Conservation (phyloP, 805 yeast species). For the Cyberlindnera galapagoensis region DNA sequence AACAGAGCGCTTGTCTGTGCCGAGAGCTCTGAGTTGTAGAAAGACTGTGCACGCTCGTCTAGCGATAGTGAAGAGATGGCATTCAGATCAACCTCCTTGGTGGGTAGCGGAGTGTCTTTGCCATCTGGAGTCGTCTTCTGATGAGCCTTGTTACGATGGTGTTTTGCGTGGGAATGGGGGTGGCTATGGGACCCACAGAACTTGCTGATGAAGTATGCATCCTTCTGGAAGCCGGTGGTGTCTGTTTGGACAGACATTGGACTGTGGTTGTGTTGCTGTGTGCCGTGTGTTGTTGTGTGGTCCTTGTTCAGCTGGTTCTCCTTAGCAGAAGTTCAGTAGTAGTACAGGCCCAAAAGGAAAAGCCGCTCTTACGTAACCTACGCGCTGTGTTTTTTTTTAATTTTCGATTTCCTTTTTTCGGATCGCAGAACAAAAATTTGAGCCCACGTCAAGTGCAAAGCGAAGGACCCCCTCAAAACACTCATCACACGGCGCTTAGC, state of each 20-base stretch:
- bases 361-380: too few relatives aligned
- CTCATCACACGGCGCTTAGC: not conserved
- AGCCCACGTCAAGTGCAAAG: too few relatives aligned
- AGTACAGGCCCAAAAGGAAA: too few relatives aligned
- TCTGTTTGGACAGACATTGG: slow-evolving; percentile 2
- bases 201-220: slow-evolving; percentile 1
- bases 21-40: slow-evolving; percentile 11
- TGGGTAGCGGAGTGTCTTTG: slow-evolving; percentile 5
- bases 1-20: slow-evolving; percentile 12
- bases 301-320: too few relatives aligned
- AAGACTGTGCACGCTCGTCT: slow-evolving; percentile 9
- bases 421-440: not conserved
- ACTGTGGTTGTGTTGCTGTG: not conserved
- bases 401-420: not conserved
- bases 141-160: not conserved
- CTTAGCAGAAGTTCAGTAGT: too few relatives aligned
- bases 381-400: too few relatives aligned
- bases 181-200: too few relatives aligned
- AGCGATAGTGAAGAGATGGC: slow-evolving; percentile 11
- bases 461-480: too few relatives aligned
- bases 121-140: not conserved
- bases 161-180: too few relatives aligned
- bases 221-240: not conserved
- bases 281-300: too few relatives aligned
- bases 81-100: slow-evolving; percentile 14